Base-by-base conservation (phyloP, 495 filamentous ascomycete species). In the Hypomontagnella monticulosa region DNA sequence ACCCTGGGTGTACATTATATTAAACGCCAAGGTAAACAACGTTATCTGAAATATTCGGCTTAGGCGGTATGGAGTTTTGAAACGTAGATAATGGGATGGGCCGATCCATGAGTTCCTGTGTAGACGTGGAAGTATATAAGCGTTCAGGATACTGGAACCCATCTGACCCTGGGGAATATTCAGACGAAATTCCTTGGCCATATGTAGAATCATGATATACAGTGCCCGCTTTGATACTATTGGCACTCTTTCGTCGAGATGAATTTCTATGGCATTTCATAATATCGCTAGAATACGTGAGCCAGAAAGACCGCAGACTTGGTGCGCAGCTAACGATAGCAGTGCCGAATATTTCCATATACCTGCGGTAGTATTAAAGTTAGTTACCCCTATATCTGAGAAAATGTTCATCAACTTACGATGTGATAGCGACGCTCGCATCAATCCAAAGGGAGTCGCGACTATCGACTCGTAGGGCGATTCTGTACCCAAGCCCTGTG, bases 271-370 rank as follows among this genome's bases (percentile, higher is more conserved):
- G 33, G n/a, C 15, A 33, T 4, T 1, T 12, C 30, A n/a, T 1
- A 10, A 10, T n/a, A n/a, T 50, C 33, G 14, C 15, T 15, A 16
- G 47, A 36, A 27, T 34, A 3, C 7, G 27, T 30, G 12, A 50
- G 23, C 47, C 47, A 50, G 47, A 50, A 34, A 18, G 30, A 12
- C 5, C 47, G 47, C 7, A 50, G 32, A 9, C 47, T 30, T 1
- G 47, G 47, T 34, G 32, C 47, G 14, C 47, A 36, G 27, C 27
- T n/a, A 9, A 50, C 47, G 8, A 50, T 50, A 12, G 30, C 47
- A 4, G 47, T 50, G 14, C 47, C 47, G 3, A 50, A 50, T 2
- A 36, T 50, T 10, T 50, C 47, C 30, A 15, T 36, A 11, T 50
- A 50, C 5, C 47, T 50, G 16, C 15, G 15, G 9, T 1, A 4